phyloP scores from a whole-genome alignment of 768 basidiomycete genomes.

The Suillus brevipes region DNA sequence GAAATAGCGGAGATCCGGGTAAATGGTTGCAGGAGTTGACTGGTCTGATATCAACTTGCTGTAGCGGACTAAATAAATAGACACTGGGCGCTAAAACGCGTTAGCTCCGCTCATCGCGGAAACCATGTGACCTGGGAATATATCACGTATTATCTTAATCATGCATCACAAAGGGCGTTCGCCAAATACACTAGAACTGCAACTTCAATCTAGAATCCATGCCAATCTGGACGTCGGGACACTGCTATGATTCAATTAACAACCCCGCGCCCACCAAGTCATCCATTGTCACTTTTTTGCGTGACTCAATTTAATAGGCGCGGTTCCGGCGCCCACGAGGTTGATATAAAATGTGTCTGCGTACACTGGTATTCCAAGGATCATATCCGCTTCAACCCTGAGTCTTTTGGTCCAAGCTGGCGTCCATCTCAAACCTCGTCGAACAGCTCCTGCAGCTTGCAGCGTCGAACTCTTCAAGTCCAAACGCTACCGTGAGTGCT shows the following conservation, averaged over 20 bases:
- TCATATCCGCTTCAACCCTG: not conserved
- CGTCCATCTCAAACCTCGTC: slow-evolving; percentile 30
- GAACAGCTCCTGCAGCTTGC: slow-evolving; percentile 29
- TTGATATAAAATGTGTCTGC: slow-evolving; percentile 13
- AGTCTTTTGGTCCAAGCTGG: slow-evolving; percentile 14
- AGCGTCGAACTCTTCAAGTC: slow-evolving; percentile 15
- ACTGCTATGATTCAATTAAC: not conserved
- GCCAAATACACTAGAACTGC: not conserved
- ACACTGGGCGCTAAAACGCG: not conserved
- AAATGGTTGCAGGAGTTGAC: not conserved
- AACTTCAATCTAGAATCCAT: not conserved
- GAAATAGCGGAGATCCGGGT: not conserved
- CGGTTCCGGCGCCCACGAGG: not conserved
- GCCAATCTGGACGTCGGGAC: not conserved
- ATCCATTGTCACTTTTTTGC: not conserved
- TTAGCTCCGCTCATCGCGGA: not conserved
- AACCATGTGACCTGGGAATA: too few relatives aligned
- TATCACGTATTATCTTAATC: not conserved
- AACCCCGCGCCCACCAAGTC: not conserved
- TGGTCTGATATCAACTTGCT: not conserved
- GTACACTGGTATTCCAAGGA: not conserved
- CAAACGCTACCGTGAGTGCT: slow-evolving; percentile 11
- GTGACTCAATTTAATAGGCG: not conserved
- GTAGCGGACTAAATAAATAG: not conserved
- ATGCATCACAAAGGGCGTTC: not conserved